Conservation (phyloP, 441 rosid species). For the Euphorbia corollata region DNA sequence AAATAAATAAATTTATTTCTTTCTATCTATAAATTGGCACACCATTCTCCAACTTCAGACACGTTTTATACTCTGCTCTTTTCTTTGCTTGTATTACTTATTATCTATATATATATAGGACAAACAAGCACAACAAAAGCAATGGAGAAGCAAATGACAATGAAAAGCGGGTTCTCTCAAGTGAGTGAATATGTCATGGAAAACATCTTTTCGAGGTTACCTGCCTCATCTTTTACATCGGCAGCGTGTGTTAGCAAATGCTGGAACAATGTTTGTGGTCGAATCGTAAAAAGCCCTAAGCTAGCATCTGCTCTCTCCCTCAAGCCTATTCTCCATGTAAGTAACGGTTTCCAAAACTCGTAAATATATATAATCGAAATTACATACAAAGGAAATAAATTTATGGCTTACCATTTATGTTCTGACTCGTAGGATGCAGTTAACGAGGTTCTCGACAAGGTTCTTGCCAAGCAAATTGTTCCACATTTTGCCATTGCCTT, state of each 20-base stretch:
- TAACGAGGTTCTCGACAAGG: slow-evolving; percentile 43
- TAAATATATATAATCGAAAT: neutral
- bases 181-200: slow-evolving; percentile 41
- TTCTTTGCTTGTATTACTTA: neutral
- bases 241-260: slow-evolving; percentile 24
- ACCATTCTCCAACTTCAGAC: slow-evolving; percentile 6
- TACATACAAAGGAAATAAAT: neutral
- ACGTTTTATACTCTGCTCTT: neutral
- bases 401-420: neutral
- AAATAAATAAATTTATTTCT: no score
- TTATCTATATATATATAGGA: neutral
- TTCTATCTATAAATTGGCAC: slow-evolving; percentile 10
- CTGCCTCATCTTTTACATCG: slow-evolving; percentile 29
- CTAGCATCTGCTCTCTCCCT: slow-evolving; percentile 26
- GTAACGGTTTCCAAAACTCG: slow-evolving; percentile 2
- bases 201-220: slow-evolving; percentile 41
- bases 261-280: slow-evolving; percentile 17
- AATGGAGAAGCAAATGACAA: neutral
- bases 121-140: neutral
- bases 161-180: slow-evolving; percentile 18
- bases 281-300: slow-evolving; percentile 19
- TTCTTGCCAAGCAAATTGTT: slow-evolving; percentile 36
- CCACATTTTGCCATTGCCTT: slow-evolving; percentile 48
- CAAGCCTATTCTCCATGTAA: slow-evolving; percentile 36
- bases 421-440: slow-evolving; percentile 31